A percentile compares a stretch with the other conserved stretches of the same genome.
phyloP scores from a whole-genome alignment of 2,329 filamentous ascomycete species.

The Simplicillium sp. region DNA sequence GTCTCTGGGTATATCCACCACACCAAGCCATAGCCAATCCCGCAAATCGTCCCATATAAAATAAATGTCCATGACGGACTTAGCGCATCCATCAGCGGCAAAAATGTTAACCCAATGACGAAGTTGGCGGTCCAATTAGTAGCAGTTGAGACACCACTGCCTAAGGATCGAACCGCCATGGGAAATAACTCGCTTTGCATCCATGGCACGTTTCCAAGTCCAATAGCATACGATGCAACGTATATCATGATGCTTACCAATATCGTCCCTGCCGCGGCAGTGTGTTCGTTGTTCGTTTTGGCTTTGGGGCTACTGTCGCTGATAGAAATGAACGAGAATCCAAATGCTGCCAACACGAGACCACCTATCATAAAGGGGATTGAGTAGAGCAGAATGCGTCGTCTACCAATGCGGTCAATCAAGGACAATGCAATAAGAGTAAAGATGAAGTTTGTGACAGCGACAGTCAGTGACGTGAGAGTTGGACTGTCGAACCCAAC shows the following conservation, averaged over 20 bases:
- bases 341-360: constrained; percentile 59
- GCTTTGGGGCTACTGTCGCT: constrained; percentile 12
- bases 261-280: constrained; percentile 44
- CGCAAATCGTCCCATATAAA: constrained; percentile 67
- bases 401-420: constrained; percentile 71
- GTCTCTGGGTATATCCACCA: constrained; percentile 82
- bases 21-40: constrained; percentile 55
- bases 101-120: constrained; percentile 73
- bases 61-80: constrained; percentile 71
- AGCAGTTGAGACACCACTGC: constrained; percentile 64
- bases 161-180: constrained; percentile 60
- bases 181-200: constrained; percentile 92
- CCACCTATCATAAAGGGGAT: constrained; percentile 76
- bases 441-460: constrained; percentile 74
- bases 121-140: constrained; percentile 89
- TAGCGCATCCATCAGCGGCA: constrained; percentile 74
- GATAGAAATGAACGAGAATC: constrained; percentile 58
- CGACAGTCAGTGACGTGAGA: constrained; percentile 69
- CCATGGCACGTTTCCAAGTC: constrained; percentile 90
- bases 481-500: constrained; percentile 73
- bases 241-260: constrained; percentile 72
- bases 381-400: constrained; percentile 71
- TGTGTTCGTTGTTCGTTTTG: neutral
- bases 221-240: constrained; percentile 76
- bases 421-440: constrained; percentile 65